Base-by-base conservation (phyloP, 306 rosid genomes). In the Dicorynia guianensis region DNA sequence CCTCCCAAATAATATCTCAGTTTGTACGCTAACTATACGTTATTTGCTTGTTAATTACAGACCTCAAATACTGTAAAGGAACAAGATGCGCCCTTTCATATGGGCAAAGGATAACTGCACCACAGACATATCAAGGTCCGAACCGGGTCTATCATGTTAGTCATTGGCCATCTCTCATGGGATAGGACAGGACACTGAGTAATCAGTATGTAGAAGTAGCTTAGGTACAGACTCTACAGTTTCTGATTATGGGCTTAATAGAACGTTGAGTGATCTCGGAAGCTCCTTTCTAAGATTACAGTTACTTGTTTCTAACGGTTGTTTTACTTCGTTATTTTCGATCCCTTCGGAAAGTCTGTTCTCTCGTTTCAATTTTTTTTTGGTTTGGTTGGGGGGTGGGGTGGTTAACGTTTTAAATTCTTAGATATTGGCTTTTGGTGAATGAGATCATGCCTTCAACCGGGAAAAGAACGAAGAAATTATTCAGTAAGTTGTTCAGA, bases 41-140 rank as follows among this genome's bases (percentile, higher is more conserved):
- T n/a, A n/a, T 73, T 35, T 61, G 3, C 7, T 60, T 74, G 44
- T 40, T 25, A 25, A 40, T 40, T 40, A 42, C 8, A 19, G 13
- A 62, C 70, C 78, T 62, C 42, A 74, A 74, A 54, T 19, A 74
- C 19, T 13, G 1, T 25, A 25, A 25, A 9, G 46, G 58, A 60
- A 72, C 48, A 47, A 58, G 14, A 50, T 63, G 63, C 49, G 19
- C 36, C 15, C 70, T 36, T 49, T 62, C 36, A n/a, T 36, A 38
- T 36, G 40, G 60, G 38, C 47, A 68, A 48, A 49, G 44, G 42
- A 34, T 6, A 46, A 60, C 39, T 71, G 72, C 43, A 71, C 44
- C 11, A 71, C 11, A 52, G 54, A 14, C 62, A 78, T 70, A n/a
- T 78, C 82, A 40, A 70, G 77, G 67, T 35, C 72, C 30, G n/a